phyloP scores from a whole-genome alignment of 2,329 filamentous ascomycete genomes.

The Diplodia seriata region DNA sequence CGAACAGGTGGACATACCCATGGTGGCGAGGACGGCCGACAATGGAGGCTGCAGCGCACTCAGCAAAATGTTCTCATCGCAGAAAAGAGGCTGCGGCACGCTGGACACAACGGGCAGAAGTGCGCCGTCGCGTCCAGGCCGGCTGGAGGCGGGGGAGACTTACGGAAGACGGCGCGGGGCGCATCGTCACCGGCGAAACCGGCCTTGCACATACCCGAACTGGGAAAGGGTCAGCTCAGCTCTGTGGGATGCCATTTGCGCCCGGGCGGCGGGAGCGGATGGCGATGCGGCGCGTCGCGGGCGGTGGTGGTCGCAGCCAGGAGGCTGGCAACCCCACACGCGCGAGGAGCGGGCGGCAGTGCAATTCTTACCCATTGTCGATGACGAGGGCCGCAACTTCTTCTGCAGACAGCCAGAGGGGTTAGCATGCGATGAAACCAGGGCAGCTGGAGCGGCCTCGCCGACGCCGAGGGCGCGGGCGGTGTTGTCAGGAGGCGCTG shows the following conservation, averaged over 20 bases:
- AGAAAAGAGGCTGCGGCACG: conserved; percentile 34
- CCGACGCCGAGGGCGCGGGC: conserved; percentile 32
- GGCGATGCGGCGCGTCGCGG: conserved; percentile 14
- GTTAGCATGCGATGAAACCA: conserved; percentile 43
- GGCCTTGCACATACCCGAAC: conserved; percentile 99
- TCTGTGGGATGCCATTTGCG: conserved; percentile 32
- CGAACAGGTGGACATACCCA: conserved; percentile 72
- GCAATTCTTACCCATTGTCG: conserved; percentile 98
- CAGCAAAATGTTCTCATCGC: conserved; percentile 39
- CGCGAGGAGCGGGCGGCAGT: conserved; percentile 45
- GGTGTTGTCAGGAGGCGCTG: conserved; percentile 40
- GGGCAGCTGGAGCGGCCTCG: not conserved
- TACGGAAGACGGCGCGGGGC: conserved; percentile 99
- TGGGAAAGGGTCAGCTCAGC: conserved; percentile 56
- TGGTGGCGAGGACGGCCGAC: conserved; percentile 99
- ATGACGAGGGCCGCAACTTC: conserved; percentile 99
- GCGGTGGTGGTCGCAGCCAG: conserved; percentile 28
- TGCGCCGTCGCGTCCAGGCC: conserved; percentile 23
- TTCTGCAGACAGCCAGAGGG: conserved; percentile 67
- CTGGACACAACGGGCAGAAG: not conserved
- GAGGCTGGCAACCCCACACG: conserved; percentile 42
- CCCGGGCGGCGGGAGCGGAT: conserved; percentile 22
- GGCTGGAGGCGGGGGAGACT: conserved; percentile 61
- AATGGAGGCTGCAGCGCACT: conserved; percentile 78
- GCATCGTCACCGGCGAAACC: conserved; percentile 99